phyloP scores from a whole-genome alignment of 2,329 filamentous ascomycete genomes.

The Pestalotiopsis sp. region DNA sequence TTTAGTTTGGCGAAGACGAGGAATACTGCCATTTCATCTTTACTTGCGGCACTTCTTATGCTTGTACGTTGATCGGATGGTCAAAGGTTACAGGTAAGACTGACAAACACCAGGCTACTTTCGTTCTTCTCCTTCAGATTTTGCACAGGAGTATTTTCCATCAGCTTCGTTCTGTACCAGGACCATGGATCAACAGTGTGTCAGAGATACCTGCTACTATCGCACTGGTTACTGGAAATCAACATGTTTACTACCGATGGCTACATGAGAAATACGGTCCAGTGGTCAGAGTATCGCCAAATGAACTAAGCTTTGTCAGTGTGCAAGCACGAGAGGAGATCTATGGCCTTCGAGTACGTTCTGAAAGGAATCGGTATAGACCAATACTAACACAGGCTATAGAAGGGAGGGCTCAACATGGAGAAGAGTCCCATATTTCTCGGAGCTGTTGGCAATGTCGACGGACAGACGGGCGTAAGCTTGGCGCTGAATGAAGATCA shows the following conservation, averaged over 20 bases:
- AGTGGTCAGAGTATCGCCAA: conserved; percentile 26
- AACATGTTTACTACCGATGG: conserved; percentile 23
- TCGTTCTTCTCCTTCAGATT: conserved; percentile 7
- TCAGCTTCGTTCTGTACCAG: conserved; percentile 23
- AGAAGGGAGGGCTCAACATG: conserved; percentile 23
- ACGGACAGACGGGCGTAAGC: conserved; percentile 20
- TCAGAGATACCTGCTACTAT: conserved; percentile 23
- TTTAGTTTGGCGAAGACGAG: too few species aligned
- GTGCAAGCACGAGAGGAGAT: conserved; percentile 30
- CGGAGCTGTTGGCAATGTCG: conserved; percentile 20
- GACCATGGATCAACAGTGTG: conserved; percentile 25
- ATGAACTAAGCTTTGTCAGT: conserved; percentile 29
- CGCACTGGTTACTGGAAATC: conserved; percentile 23
- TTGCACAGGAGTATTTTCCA: conserved; percentile 21
- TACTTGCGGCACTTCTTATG: background rate
- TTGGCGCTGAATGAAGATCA: conserved; percentile 22
- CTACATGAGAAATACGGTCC: conserved; percentile 30
- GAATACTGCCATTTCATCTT: too few species aligned
- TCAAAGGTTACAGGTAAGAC: background rate
- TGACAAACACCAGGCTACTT: background rate
- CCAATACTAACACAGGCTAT: background rate
- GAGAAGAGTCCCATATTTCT: conserved; percentile 29
- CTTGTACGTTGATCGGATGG: background rate
- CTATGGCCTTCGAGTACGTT: conserved; percentile 25
- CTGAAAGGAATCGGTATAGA: background rate